Percentiles rank a stretch among this genome's conserved stretches.
phyloP scores from a whole-genome alignment of 2,329 filamentous ascomycete species.

The Xylaria polymorpha region DNA sequence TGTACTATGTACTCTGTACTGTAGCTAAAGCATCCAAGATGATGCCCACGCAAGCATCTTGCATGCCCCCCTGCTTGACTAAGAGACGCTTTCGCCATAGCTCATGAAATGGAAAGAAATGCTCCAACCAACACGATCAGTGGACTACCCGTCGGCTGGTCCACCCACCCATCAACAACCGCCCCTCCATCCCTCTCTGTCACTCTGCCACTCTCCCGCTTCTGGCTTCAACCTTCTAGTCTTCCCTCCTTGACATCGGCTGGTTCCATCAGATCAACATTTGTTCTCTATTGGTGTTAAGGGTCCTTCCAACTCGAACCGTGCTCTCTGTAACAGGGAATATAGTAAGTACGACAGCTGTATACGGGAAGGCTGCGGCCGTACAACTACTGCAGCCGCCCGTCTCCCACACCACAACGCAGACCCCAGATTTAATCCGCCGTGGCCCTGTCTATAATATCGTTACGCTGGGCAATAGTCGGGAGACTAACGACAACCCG shows the following conservation, averaged over 20 bases:
- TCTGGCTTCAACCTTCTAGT: conserved; percentile 13
- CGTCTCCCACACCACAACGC: conserved; percentile 41
- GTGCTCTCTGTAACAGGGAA: conserved; percentile 19
- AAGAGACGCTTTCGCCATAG: not conserved
- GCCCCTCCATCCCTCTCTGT: conserved; percentile 38
- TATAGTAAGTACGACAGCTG: conserved; percentile 29
- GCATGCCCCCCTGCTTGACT: conserved; percentile 11
- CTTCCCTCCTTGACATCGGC: conserved; percentile 9
- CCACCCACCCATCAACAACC: conserved; percentile 39
- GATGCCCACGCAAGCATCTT: conserved; percentile 15
- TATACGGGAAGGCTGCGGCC: conserved; percentile 31
- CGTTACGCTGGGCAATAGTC: conserved; percentile 39
- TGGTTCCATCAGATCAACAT: conserved; percentile 35
- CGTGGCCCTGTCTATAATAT: conserved; percentile 45
- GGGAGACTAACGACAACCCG: conserved; percentile 19
- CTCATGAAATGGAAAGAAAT: not conserved
- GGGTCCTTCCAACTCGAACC: conserved; percentile 39
- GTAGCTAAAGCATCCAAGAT: conserved; percentile 2
- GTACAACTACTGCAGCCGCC: conserved; percentile 44
- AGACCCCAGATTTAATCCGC: conserved; percentile 48
- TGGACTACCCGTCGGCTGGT: conserved; percentile 46
- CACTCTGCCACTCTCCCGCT: conserved; percentile 28
- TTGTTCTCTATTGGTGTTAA: conserved; percentile 43
- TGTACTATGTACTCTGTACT: not conserved
- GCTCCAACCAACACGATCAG: conserved; percentile 36